phyloP scores from a whole-genome alignment of 306 rosid genomes.

The Canavalia gladiata region DNA sequence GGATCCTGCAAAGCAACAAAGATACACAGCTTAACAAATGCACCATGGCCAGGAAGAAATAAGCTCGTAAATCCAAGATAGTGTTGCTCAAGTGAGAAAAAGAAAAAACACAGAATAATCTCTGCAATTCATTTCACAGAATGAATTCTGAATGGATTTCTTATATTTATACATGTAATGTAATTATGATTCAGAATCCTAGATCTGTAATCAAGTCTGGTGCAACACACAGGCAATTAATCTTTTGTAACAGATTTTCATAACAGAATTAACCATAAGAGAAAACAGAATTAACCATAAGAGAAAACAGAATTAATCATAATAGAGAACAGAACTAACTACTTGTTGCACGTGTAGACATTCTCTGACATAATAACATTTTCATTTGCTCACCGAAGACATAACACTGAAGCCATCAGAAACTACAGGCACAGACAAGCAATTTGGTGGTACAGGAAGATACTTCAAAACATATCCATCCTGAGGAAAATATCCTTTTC shows the following conservation, averaged over 20 bases:
- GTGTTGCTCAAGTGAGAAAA: background rate
- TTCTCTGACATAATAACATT: background rate
- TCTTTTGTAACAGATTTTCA: background rate
- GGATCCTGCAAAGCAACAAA: slow-evolving; percentile 74
- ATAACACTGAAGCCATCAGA: slow-evolving; percentile 95
- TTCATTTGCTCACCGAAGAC: slow-evolving; percentile 75
- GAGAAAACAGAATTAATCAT: background rate
- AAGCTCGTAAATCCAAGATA: background rate
- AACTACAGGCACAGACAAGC: slow-evolving; percentile 89
- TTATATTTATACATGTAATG: background rate
- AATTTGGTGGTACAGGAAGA: slow-evolving; percentile 95
- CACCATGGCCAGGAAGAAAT: background rate
- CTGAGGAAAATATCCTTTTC: slow-evolving; percentile 88
- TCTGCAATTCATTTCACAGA: background rate
- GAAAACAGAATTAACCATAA: background rate
- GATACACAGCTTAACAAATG: slow-evolving; percentile 20
- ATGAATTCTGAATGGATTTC: slow-evolving; percentile 1
- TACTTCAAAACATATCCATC: slow-evolving; percentile 79
- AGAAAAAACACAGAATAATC: background rate
- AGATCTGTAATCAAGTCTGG: background rate
- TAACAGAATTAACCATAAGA: background rate
- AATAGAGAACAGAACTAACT: background rate
- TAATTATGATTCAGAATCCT: background rate
- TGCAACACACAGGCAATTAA: background rate
- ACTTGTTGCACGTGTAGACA: background rate